Conservation (phyloP, 192 early-diverging fungal genomes). For the Coemansia pectinata region DNA sequence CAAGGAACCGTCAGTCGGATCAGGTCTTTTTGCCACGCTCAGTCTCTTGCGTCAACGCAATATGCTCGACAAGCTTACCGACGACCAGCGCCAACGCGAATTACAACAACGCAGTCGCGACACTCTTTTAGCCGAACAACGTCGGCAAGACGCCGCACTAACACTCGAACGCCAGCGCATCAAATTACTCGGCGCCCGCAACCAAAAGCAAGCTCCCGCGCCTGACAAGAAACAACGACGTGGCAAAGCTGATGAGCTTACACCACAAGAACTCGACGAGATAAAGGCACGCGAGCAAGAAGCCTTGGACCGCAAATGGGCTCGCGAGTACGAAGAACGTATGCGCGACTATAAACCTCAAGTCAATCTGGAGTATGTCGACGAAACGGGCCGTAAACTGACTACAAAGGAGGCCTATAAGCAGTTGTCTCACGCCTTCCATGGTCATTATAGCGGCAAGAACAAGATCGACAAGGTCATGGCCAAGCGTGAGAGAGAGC, state of each 20-base stretch:
- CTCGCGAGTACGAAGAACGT: slow-evolving; percentile 75
- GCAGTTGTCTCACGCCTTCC: slow-evolving; percentile 91
- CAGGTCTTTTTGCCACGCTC: slow-evolving; percentile 81
- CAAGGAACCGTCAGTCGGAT: slow-evolving; percentile 75
- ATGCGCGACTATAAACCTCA: slow-evolving; percentile 92
- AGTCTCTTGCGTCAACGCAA: slow-evolving; percentile 81
- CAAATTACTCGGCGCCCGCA: slow-evolving; percentile 57
- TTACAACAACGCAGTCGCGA: slow-evolving; percentile 38
- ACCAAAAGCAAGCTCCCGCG: not conserved
- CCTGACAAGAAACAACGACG: slow-evolving; percentile 10
- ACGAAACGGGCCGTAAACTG: slow-evolving; percentile 80
- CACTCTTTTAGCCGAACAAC: slow-evolving; percentile 75
- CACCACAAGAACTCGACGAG: slow-evolving; percentile 37
- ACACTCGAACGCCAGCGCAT: slow-evolving; percentile 68
- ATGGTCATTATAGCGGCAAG: slow-evolving; percentile 91
- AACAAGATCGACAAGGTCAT: slow-evolving; percentile 91
- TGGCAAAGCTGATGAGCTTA: slow-evolving; percentile 50
- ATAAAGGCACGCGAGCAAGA: slow-evolving; percentile 46
- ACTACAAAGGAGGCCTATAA: slow-evolving; percentile 91
- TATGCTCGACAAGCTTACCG: slow-evolving; percentile 59
- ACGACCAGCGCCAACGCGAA: slow-evolving; percentile 71
- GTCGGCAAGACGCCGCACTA: slow-evolving; percentile 57
- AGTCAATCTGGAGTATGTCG: slow-evolving; percentile 88
- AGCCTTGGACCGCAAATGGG: slow-evolving; percentile 61
- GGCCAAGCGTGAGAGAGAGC: slow-evolving; percentile 80